Evolutionary conservation across 129 eudicot species (phyloP).

Genomic region (Erigeron canadensis): DNA sequence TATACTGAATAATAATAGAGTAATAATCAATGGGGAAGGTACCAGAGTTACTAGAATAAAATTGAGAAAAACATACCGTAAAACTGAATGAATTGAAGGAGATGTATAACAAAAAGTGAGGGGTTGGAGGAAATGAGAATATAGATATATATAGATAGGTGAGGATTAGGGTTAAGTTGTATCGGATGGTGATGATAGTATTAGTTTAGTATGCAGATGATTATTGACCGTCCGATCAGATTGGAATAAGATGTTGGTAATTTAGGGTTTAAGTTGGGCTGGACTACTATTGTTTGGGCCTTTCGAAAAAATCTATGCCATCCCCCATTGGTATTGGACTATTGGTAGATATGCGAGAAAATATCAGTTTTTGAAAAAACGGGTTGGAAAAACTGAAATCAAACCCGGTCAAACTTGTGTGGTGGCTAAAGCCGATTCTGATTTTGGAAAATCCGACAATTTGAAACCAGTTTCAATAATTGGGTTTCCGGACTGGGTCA

Average conservation of each 20-base stretch:
- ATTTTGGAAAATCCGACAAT: too few relatives aligned
- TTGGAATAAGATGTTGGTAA: too few relatives aligned
- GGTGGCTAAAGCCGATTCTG: too few relatives aligned
- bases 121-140: not conserved
- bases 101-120: not conserved
- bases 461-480: too few relatives aligned
- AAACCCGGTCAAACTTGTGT: too few relatives aligned
- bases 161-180: constrained; percentile 21
- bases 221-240: constrained; percentile 27
- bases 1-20: too few relatives aligned
- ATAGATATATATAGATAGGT: not conserved
- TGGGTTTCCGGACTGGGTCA: too few relatives aligned
- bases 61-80: constrained; percentile 16
- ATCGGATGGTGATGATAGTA: not conserved
- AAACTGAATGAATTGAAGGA: not conserved
- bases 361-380: too few relatives aligned
- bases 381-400: too few relatives aligned
- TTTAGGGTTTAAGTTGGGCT: constrained; percentile 28
- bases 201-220: not conserved
- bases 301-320: not conserved
- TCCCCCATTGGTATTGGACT: too few relatives aligned
- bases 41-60: not conserved
- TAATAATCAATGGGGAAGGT: too few relatives aligned
- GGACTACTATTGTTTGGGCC: not conserved
- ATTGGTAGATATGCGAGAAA: too few relatives aligned